Base-by-base conservation (phyloP, 208 protist genomes). In the Acanthamoeba sp. region DNA sequence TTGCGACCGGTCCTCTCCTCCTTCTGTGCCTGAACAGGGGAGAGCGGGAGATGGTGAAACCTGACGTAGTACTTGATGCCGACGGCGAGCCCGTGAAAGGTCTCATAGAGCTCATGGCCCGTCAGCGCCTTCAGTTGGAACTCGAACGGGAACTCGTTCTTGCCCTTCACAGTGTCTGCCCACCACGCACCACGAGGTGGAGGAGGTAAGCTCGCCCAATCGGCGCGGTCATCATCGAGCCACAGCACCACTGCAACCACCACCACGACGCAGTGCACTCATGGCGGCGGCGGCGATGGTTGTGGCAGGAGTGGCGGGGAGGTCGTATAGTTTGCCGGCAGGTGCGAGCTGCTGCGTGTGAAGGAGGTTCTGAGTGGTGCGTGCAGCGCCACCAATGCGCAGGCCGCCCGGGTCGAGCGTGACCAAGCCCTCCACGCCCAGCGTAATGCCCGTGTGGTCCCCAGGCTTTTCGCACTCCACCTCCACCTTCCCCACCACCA, bases 71-170 rank as follows among this genome's bases (percentile, higher is more conserved):
- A 85, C 36, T 85, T 48, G 45, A 85, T 52, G 76, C 5, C 2
- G 42, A 85, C 22, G 45, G 45, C 12, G 9, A 85, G 42, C n/a
- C 76, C 76, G 45, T 85, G 76, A 20, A 36, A 85, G 76, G 76
- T 85, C 76, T 85, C 76, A 38, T 55, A 85, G 76, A 85, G 76
- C 10, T 85, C 45, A 5, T 85, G 76, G 27, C 76, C 76, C 22
- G 76, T 36, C 7, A 85, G 76, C 36, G 76, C 22, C 76, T 85
- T 57, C 76, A 85, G 18, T 38, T 85, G 38, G 20, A 85, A 50
- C 36, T 85, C 36, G 45, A 85, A 85, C 42, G 76, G 76, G 76
- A 85, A 55, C 36, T 45, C 76, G 20, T 20, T 85, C 42, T 34
- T 57, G 76, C 76, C 76, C 42, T 85, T 57, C 9, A 29, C 64